Conservation (phyloP, 495 filamentous ascomycete species). For the Polyplosphaeria fusca region DNA sequence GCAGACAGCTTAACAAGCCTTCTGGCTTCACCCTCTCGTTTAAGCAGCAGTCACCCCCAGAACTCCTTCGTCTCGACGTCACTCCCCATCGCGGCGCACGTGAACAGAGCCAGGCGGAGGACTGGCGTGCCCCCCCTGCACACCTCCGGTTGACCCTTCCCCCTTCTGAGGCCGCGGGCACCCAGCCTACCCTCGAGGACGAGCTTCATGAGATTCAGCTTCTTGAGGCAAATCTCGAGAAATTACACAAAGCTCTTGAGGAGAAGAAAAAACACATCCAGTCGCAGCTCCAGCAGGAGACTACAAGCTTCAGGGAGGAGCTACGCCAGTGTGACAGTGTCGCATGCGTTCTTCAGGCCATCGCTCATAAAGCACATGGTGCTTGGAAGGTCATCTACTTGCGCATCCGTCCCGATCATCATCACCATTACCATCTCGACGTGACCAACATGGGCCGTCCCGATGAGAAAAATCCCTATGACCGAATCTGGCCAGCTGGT, state of each 20-base stretch:
- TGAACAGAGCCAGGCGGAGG: conserved; percentile 14
- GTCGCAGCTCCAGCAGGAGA: conserved; percentile 28
- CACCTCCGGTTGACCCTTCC: conserved; percentile 25
- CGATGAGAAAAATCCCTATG: conserved; percentile 18
- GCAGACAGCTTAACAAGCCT: conserved; percentile 20
- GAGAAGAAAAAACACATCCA: conserved; percentile 34
- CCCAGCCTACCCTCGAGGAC: conserved; percentile 16
- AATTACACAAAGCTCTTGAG: conserved; percentile 30
- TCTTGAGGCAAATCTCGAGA: conserved; percentile 34
- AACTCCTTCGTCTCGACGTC: conserved; percentile 32
- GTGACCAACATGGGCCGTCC: conserved; percentile 15
- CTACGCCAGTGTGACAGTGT: conserved; percentile 42
- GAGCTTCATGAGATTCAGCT: conserved; percentile 37
- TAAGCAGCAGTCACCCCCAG: conserved; percentile 30
- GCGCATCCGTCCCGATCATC: conserved; percentile 17
- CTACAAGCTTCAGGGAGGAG: conserved; percentile 31
- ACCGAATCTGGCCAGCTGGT: conserved; percentile 12
- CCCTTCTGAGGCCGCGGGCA: background rate
- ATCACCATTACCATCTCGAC: conserved; percentile 4
- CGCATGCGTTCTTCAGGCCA: conserved; percentile 33
- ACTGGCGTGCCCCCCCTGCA: conserved; percentile 32
- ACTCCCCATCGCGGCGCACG: conserved; percentile 16
- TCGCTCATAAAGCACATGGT: conserved; percentile 32
- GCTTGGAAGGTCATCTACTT: conserved; percentile 28
- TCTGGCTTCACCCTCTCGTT: conserved; percentile 36